Conservation (phyloP, 805 yeast species). For the Kuraishia floccosa region DNA sequence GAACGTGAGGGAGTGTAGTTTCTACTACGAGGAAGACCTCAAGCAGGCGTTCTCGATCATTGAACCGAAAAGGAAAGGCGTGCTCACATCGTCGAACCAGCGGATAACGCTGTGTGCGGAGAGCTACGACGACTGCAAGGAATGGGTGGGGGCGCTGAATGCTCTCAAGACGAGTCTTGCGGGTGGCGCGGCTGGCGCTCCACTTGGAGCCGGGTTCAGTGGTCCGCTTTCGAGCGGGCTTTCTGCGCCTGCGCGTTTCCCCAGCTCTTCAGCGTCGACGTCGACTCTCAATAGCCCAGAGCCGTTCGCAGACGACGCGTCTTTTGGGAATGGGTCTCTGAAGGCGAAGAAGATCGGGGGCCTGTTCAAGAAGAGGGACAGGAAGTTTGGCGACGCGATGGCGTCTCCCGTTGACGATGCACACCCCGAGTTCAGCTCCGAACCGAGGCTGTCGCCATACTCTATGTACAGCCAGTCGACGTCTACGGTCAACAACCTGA, state of each 20-base stretch:
- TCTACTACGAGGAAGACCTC: conserved; percentile 10
- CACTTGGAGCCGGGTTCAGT: neutral
- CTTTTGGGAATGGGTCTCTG: neutral
- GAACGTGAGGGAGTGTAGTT: conserved; percentile 10
- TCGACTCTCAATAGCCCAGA: conserved; percentile 3
- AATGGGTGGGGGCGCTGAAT: conserved; percentile 10
- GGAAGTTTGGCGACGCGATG: neutral
- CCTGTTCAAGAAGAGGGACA: conserved; percentile 4
- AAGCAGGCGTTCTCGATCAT: conserved; percentile 13
- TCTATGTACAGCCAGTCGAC: conserved; percentile 1
- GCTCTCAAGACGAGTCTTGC: conserved; percentile 1
- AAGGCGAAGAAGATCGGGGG: conserved; percentile 5
- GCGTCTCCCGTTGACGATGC: neutral
- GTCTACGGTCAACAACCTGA: neutral
- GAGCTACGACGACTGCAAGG: conserved; percentile 46
- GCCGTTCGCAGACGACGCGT: neutral
- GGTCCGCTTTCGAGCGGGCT: neutral
- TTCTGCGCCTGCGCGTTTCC: too few relatives aligned
- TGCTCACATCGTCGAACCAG: conserved; percentile 17
- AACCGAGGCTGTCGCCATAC: conserved; percentile 1
- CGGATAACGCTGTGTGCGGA: conserved; percentile 59
- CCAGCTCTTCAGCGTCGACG: neutral
- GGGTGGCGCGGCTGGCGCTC: neutral
- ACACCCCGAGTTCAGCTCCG: neutral
- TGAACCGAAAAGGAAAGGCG: conserved; percentile 16